These are phyloP conservation scores for Backusella australiensis DNA, from an alignment of 192 early-diverging fungal species.

Conservation along the genomic window DNA sequence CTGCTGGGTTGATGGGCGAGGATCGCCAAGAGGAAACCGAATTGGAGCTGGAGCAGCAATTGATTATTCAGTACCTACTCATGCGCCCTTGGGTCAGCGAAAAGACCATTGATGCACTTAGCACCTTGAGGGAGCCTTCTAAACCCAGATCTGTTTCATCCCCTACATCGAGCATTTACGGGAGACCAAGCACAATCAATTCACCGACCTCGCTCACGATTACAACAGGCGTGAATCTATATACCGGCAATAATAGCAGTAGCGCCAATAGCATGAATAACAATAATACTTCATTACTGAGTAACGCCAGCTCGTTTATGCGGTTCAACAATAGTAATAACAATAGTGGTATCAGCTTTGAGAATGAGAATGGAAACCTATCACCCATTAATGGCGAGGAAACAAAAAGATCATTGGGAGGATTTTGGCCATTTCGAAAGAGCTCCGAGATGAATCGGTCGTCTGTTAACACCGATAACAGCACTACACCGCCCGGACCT, in stretches of 20 bases:
- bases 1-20: neutral
- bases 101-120: constrained; percentile 75
- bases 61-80: constrained; percentile 71
- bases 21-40: constrained; percentile 58
- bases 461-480: neutral
- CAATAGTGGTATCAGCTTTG: neutral
- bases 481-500: too few relatives aligned
- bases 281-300: neutral
- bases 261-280: neutral
- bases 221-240: neutral
- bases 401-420: neutral
- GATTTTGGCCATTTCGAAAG: constrained; percentile 22
- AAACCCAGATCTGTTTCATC: constrained; percentile 8
- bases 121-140: constrained; percentile 60
- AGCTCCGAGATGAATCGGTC: neutral
- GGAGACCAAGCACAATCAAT: neutral
- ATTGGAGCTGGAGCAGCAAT: constrained; percentile 52
- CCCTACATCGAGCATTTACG: neutral
- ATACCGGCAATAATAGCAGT: neutral
- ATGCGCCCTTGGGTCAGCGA: constrained; percentile 71
- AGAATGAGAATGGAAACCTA: neutral
- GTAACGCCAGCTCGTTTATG: constrained; percentile 8
- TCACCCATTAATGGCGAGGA: neutral
- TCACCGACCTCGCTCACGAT: neutral
- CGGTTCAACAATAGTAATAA: neutral